Base-by-base conservation (phyloP, 202 grass and related monocot species). In the Carex arenaria region DNA sequence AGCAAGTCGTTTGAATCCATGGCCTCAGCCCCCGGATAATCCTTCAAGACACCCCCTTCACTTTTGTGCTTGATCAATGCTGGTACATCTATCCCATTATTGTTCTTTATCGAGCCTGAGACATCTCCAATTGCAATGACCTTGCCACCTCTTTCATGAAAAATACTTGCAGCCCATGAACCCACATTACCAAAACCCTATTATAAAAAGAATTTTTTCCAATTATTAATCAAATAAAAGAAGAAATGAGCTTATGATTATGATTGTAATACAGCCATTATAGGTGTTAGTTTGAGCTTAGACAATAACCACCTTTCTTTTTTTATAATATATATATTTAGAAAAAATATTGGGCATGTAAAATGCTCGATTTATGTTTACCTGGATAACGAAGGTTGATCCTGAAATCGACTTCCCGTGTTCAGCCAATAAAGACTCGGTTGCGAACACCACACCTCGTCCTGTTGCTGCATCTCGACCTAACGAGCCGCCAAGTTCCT, bases 121-220 rank as follows among this genome's bases (percentile, higher is more conserved):
- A 89, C 86, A 80, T 98, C 95, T 78, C 95, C 93, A 89, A 95
- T 28, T 82, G 95, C 95, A 85, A 95, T 82, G 43, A 98, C 80
- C 78, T 95, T 98, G 77, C 96, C 96, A 69, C 96, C 93, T 84
- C 84, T 90, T 63, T 90, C 91, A 12, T 98, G 88, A 51, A 98
- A 86, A 61, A 98, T 85, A 82, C 78, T 87, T 0, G 93, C 93
- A 61, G 93, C 91, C 96, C 93, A 98, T 84, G 96, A 95, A 72
- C 96, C 93, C 82, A 98, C 96, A 74, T 98, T 98, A 63, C 96
- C 96, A 43, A 98, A 98, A 67, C 96, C 96, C 96, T 98, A 67
- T 74, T 69, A 69, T 32, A 34, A 52, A 12, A 57, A 51, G 11
- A 51, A 49, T 47, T 83, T 4, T 9, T 51, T 10, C 32, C 28